These are phyloP conservation scores for Colletotrichum gigasporum DNA, from an alignment of 2,329 filamentous ascomycete species.

Conservation along the genomic window DNA sequence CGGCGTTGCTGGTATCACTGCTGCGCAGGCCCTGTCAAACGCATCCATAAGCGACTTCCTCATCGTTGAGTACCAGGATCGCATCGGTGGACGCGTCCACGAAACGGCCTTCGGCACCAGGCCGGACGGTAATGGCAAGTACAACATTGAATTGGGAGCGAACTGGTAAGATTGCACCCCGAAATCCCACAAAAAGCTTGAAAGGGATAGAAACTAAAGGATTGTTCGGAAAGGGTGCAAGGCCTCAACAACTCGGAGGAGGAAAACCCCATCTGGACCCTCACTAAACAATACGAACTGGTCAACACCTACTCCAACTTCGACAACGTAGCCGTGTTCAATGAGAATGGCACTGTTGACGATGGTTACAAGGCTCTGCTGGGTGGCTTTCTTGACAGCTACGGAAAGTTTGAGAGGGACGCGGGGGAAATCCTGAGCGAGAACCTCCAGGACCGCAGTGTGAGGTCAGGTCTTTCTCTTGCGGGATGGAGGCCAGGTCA, in stretches of 20 bases:
- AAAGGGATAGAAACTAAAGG: no score
- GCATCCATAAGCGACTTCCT: conserved; percentile 70
- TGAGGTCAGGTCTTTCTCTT: conserved; percentile 66
- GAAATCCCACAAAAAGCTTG: conserved; percentile 39
- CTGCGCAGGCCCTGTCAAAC: conserved; percentile 70
- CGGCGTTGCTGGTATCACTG: conserved; percentile 70
- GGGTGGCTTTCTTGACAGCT: conserved; percentile 58
- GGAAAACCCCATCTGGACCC: conserved; percentile 71
- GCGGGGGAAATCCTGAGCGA: conserved; percentile 66
- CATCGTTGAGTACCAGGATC: conserved; percentile 70
- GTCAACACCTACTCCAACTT: conserved; percentile 68
- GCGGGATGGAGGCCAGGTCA: conserved; percentile 69
- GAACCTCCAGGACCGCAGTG: conserved; percentile 69
- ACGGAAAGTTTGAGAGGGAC: conserved; percentile 54
- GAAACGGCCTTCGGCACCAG: conserved; percentile 65
- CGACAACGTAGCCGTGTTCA: conserved; percentile 66
- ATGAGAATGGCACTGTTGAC: conserved; percentile 63
- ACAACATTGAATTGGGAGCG: conserved; percentile 71
- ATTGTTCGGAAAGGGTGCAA: neutral
- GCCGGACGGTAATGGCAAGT: conserved; percentile 57
- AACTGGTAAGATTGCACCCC: conserved; percentile 63
- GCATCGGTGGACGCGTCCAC: conserved; percentile 70
- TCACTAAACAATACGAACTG: conserved; percentile 68
- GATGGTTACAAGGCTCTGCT: conserved; percentile 61
- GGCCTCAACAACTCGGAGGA: conserved; percentile 35